These are phyloP conservation scores for Teunomyces funiuensis DNA, from an alignment of 805 yeast genomes.

Conservation along the genomic window DNA sequence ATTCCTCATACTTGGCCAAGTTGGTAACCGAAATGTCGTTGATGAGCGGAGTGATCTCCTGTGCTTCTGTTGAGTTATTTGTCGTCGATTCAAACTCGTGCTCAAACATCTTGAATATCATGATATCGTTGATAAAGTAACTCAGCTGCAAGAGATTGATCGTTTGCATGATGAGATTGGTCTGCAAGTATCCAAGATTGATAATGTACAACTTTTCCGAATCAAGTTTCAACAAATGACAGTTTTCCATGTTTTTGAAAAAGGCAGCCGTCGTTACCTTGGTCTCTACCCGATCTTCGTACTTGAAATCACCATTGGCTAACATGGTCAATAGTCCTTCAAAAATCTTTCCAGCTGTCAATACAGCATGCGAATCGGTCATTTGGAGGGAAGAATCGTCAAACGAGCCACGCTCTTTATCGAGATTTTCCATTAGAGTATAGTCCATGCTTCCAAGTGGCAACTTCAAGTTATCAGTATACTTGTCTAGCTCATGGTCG, in stretches of 20 bases:
- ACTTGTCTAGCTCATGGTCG: conserved; percentile 14
- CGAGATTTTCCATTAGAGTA: background rate
- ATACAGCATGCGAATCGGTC: background rate
- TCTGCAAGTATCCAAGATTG: conserved; percentile 32
- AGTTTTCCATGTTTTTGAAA: conserved; percentile 7
- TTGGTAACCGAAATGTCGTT: conserved; percentile 1
- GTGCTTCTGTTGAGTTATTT: background rate
- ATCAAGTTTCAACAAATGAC: conserved; percentile 7
- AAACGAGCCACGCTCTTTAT: background rate
- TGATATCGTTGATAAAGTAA: conserved; percentile 26
- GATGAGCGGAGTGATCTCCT: background rate
- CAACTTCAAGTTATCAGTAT: conserved; percentile 15
- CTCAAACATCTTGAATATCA: conserved; percentile 27
- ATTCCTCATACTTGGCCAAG: conserved; percentile 17
- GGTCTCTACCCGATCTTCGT: conserved; percentile 3
- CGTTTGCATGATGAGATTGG: conserved; percentile 29
- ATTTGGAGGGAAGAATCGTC: background rate
- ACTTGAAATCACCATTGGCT: conserved; percentile 9
- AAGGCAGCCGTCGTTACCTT: conserved; percentile 7
- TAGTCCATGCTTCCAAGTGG: conserved; percentile 17
- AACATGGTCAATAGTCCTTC: conserved; percentile 13
- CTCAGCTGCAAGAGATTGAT: conserved; percentile 21
- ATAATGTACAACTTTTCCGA: conserved; percentile 28
- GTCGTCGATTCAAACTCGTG: background rate
- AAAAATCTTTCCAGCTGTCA: conserved; percentile 8